Percentiles rank a stretch among this genome's conserved stretches.
These are phyloP conservation scores for Schizothecium vesticola DNA, from an alignment of 495 filamentous ascomycete genomes.

Conservation along the genomic window DNA sequence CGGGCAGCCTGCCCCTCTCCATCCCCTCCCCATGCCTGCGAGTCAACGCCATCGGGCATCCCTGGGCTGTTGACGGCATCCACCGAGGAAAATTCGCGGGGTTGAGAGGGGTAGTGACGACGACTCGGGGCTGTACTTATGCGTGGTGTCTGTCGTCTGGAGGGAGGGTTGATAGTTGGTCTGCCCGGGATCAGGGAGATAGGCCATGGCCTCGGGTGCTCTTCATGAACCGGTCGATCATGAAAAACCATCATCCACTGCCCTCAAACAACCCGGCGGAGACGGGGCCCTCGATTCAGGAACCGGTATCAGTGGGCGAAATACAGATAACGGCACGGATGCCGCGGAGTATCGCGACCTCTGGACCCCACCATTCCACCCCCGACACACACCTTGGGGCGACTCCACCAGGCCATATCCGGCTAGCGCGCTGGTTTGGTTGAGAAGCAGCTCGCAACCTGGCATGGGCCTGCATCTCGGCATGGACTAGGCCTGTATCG, in stretches of 20 bases:
- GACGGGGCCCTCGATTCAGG: background rate
- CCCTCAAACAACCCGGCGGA: background rate
- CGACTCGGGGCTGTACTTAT: background rate
- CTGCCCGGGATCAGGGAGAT: no score
- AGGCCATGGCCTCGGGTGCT: background rate
- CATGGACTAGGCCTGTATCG: slow-evolving; percentile 16
- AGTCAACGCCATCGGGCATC: background rate
- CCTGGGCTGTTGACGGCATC: background rate
- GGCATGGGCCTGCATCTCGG: slow-evolving; percentile 7
- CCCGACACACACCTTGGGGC: background rate
- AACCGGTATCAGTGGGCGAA: background rate
- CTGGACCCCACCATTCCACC: slow-evolving; percentile 1
- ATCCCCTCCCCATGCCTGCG: background rate
- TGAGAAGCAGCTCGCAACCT: slow-evolving; percentile 22
- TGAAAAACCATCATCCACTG: background rate
- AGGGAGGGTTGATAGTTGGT: background rate
- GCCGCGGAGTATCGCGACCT: slow-evolving; percentile 20
- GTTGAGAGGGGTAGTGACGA: background rate
- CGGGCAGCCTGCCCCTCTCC: no score
- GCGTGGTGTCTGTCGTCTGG: background rate
- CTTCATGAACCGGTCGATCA: background rate
- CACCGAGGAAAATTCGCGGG: background rate
- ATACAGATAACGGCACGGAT: background rate
- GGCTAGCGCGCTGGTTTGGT: slow-evolving; percentile 30
- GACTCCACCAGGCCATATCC: slow-evolving; percentile 12